A percentile compares a stretch with the other conserved stretches of the same genome.
Evolutionary conservation across 2,329 filamentous ascomycete species (phyloP).

Genomic region (Venturia carpophila): DNA sequence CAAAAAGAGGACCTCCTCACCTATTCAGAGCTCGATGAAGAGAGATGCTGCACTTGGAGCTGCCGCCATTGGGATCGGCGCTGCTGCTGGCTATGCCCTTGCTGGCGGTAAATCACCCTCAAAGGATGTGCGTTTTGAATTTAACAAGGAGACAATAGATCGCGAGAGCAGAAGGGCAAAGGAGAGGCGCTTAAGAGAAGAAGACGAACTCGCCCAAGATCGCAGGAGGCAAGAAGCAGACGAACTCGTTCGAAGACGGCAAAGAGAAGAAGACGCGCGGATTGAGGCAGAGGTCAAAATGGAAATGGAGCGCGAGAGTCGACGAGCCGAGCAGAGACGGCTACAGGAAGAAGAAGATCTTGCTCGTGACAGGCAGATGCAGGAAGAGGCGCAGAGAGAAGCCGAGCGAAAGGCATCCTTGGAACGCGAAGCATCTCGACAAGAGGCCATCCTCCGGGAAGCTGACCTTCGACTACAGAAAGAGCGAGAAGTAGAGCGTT

Average conservation of each 20-base stretch:
- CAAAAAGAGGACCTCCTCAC: conserved; percentile 41
- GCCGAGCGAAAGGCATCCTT: conserved; percentile 23
- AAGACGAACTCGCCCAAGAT: conserved; percentile 20
- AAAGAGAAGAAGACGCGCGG: conserved; percentile 24
- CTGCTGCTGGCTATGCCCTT: conserved; percentile 27
- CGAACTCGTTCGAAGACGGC: conserved; percentile 17
- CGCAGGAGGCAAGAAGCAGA: conserved; percentile 22
- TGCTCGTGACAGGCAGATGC: conserved; percentile 21
- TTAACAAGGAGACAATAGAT: conserved; percentile 39
- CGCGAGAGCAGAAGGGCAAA: conserved; percentile 23
- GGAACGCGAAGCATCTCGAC: conserved; percentile 24
- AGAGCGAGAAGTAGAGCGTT: conserved; percentile 25
- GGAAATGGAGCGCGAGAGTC: conserved; percentile 18
- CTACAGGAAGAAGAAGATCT: conserved; percentile 20
- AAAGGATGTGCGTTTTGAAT: conserved; percentile 49
- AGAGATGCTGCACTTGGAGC: conserved; percentile 39
- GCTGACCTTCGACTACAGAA: conserved; percentile 19
- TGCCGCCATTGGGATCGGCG: conserved; percentile 37
- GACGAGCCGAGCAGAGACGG: conserved; percentile 19
- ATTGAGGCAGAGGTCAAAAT: conserved; percentile 22
- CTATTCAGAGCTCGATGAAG: conserved; percentile 32
- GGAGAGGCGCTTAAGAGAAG: conserved; percentile 20
- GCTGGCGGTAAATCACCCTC: conserved; percentile 25
- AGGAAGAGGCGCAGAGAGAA: conserved; percentile 24
- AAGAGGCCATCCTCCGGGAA: conserved; percentile 15